Evolutionary conservation across 2,329 filamentous ascomycete genomes (phyloP).

Genomic region (Arthrobotrys pseudoclavata): DNA sequence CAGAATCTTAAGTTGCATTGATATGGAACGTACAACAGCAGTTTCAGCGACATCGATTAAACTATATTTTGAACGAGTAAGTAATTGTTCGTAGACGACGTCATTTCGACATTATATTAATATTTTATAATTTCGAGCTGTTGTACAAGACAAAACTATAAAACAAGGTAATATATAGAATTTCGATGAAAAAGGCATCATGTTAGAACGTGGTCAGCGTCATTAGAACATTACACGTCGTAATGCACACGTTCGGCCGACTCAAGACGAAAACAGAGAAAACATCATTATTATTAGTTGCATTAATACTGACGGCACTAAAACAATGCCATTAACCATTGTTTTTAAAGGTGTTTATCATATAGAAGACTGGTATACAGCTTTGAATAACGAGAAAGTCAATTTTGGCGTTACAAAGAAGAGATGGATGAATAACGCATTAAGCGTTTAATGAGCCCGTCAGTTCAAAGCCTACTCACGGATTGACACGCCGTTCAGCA

Average conservation of each 20-base stretch:
- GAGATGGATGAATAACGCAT: constrained; percentile 7
- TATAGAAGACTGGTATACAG: no score
- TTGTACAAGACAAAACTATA: background rate
- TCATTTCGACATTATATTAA: background rate
- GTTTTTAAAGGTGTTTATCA: no score
- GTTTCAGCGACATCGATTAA: background rate
- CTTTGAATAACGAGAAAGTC: no score
- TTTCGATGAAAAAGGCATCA: no score
- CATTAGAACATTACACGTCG: no score
- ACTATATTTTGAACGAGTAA: background rate
- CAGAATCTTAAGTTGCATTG: background rate
- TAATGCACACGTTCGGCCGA: no score
- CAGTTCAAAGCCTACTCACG: constrained; percentile 3
- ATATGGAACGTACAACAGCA: background rate
- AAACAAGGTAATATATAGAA: no score
- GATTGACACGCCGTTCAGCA: background rate
- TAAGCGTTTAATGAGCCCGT: background rate
- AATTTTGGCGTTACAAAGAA: background rate
- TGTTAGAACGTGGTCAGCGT: background rate
- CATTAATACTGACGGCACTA: no score
- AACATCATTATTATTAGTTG: no score
- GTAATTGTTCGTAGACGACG: background rate
- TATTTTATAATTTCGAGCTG: background rate
- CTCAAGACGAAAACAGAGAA: no score
- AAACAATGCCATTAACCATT: no score